Conservation (phyloP, 345 rosid genomes). For the Salix brachista region DNA sequence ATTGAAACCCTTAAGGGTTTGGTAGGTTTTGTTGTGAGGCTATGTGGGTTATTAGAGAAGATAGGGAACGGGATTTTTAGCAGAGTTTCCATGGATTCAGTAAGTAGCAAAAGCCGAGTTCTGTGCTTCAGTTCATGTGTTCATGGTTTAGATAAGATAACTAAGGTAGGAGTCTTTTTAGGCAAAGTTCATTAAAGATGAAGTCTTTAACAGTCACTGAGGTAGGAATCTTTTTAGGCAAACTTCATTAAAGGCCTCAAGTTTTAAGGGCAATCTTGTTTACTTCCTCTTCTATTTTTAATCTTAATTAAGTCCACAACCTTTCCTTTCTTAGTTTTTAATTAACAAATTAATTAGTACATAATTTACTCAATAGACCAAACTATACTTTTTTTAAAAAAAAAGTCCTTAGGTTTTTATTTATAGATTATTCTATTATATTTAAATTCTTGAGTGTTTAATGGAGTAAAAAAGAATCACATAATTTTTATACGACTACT, state of each 20-base stretch:
- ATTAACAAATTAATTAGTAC: no score
- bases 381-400: no score
- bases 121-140: not conserved
- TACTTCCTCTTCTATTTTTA: no score
- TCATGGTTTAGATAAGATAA: conserved; percentile 16
- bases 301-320: no score
- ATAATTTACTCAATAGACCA: no score
- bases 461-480: no score
- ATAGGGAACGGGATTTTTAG: conserved; percentile 39
- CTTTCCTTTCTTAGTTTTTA: no score
- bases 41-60: conserved; percentile 28
- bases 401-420: no score
- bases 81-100: conserved; percentile 48
- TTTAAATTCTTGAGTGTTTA: no score
- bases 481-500: no score
- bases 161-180: not conserved
- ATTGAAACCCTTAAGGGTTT: conserved; percentile 43
- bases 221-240: not conserved
- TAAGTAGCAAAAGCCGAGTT: not conserved
- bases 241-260: not conserved
- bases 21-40: conserved; percentile 18
- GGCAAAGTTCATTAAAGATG: not conserved
- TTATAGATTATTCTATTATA: no score
- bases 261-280: no score
- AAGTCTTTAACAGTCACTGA: not conserved